phyloP scores from a whole-genome alignment of 75 land plant genomes.

The Azolla pinnata region DNA sequence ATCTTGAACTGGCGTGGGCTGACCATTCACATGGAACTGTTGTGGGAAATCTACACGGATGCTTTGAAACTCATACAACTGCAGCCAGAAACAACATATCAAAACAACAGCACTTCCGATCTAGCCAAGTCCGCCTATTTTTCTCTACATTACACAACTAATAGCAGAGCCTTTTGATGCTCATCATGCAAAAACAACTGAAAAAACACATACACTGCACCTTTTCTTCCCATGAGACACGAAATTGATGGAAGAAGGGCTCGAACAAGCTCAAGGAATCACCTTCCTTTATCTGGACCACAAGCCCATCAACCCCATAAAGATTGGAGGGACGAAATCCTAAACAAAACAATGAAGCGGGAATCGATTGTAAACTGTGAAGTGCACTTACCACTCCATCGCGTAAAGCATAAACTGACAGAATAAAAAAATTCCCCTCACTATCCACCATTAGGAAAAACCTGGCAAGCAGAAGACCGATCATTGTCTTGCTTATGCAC shows the following conservation, averaged over 20 bases:
- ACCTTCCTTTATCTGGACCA: slow-evolving; percentile 72
- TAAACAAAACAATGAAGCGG: too few relatives aligned
- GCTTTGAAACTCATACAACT: slow-evolving; percentile 61
- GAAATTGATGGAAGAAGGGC: slow-evolving; percentile 42
- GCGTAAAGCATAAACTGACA: slow-evolving; percentile 71
- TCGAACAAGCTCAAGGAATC: slow-evolving; percentile 57
- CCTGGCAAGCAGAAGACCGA: slow-evolving; percentile 58
- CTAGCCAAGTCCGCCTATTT: too few relatives aligned
- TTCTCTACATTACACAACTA: too few relatives aligned
- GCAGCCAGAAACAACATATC: slow-evolving; percentile 15
- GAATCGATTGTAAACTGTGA: too few relatives aligned
- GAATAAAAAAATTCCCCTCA: slow-evolving; percentile 50
- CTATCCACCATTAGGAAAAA: slow-evolving; percentile 65
- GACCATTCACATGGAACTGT: slow-evolving; percentile 74
- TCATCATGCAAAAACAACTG: background rate
- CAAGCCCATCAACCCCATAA: too few relatives aligned
- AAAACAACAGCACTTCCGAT: too few relatives aligned
- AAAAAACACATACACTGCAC: slow-evolving; percentile 16
- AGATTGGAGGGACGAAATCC: too few relatives aligned
- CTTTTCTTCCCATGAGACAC: slow-evolving; percentile 70
- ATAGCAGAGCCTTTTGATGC: too few relatives aligned
- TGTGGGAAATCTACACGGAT: slow-evolving; percentile 70
- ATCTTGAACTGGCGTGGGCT: slow-evolving; percentile 36
- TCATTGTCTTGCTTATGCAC: too few relatives aligned
- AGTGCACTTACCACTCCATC: slow-evolving; percentile 66